Evolutionary conservation across 352 stramenopile species (phyloP).

Genomic region (Pythium graminicola): DNA sequence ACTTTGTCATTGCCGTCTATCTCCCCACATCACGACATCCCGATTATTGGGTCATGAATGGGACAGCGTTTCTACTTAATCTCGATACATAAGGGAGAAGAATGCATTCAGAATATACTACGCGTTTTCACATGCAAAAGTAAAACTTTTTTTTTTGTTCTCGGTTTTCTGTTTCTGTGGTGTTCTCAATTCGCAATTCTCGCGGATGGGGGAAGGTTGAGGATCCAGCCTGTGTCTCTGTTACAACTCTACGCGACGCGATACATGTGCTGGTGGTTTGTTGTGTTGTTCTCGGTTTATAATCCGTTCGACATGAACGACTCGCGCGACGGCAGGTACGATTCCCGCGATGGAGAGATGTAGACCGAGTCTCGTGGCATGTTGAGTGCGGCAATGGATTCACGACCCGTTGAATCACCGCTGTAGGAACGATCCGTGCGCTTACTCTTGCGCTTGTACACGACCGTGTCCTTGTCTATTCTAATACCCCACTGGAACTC

Average conservation of each 20-base stretch:
- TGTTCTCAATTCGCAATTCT: conserved; percentile 5
- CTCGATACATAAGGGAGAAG: conserved; percentile 54
- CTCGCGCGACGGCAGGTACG: conserved; percentile 47
- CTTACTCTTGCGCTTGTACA: conserved; percentile 87
- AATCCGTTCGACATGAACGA: conserved; percentile 57
- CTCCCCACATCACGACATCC: conserved; percentile 76
- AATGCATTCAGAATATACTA: conserved; percentile 17
- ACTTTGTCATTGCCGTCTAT: conserved; percentile 95
- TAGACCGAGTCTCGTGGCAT: conserved; percentile 73
- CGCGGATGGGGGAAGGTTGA: too few relatives aligned
- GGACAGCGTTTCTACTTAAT: conserved; percentile 90
- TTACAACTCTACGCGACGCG: conserved; percentile 9
- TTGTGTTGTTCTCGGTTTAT: too few relatives aligned
- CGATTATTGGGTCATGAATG: conserved; percentile 91
- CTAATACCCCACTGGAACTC: conserved; percentile 87
- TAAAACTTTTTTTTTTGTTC: conserved; percentile 6
- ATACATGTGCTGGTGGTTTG: not conserved
- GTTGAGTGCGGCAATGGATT: conserved; percentile 76
- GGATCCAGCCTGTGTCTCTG: not conserved
- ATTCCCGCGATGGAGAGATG: conserved; percentile 36
- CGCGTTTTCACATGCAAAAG: conserved; percentile 1
- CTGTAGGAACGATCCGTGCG: conserved; percentile 61
- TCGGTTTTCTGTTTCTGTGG: not conserved
- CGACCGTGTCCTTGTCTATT: conserved; percentile 87
- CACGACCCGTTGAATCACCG: conserved; percentile 36